These are phyloP conservation scores for Colletotrichum echinochloae DNA, from an alignment of 2,329 filamentous ascomycete genomes.

Conservation along the genomic window DNA sequence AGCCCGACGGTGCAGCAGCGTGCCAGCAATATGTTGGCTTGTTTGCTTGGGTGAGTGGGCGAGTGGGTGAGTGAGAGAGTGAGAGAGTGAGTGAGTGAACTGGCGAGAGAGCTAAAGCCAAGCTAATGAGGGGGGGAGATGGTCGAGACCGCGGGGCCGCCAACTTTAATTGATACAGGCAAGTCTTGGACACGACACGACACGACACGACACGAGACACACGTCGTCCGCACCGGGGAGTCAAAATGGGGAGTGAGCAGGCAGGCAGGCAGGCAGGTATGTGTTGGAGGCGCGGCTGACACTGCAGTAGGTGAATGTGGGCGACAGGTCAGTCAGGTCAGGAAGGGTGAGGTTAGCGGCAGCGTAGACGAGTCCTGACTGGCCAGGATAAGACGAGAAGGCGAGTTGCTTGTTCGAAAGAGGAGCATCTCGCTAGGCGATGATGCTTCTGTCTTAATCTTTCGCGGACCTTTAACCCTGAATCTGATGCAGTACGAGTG, in stretches of 20 bases:
- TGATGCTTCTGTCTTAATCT: too few species aligned
- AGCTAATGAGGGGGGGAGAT: neutral
- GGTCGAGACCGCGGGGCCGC: neutral
- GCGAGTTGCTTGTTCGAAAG: neutral
- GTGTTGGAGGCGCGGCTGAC: neutral
- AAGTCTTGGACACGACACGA: constrained; percentile 29
- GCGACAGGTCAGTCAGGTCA: neutral
- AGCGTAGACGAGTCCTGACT: neutral
- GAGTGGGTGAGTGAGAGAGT: too few species aligned
- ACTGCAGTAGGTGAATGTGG: neutral
- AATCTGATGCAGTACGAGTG: neutral
- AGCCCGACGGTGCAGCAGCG: neutral
- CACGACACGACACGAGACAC: constrained; percentile 30
- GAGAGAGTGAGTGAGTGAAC: constrained; percentile 8
- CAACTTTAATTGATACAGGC: constrained; percentile 35
- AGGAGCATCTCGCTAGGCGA: too few species aligned
- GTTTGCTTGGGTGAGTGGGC: neutral
- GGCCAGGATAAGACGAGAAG: neutral
- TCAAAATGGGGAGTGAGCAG: neutral
- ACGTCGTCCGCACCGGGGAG: neutral
- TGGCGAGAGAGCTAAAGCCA: neutral
- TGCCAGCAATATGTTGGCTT: constrained; percentile 9
- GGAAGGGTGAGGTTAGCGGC: neutral
- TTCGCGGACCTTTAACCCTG: too few species aligned
- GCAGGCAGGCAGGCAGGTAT: neutral